Percentiles rank a stretch among this genome's conserved stretches.
phyloP scores from a whole-genome alignment of 2,329 filamentous ascomycete genomes.

The Davidsoniella virescens region DNA sequence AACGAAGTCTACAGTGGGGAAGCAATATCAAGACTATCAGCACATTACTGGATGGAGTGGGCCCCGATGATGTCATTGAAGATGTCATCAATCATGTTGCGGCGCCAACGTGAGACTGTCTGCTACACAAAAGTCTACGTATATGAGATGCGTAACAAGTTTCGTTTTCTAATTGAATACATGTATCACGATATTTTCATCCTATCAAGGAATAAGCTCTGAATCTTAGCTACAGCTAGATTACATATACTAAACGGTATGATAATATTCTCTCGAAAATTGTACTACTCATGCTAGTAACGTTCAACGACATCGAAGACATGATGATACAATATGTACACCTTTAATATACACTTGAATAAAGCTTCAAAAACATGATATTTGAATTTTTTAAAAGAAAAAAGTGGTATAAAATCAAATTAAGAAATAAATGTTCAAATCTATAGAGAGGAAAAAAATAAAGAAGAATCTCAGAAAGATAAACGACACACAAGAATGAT shows the following conservation, averaged over 20 bases:
- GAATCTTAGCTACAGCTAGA: no score
- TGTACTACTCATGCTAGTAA: neutral
- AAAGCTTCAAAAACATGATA: no score
- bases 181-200: neutral
- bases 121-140: no score
- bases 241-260: no score
- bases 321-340: no score
- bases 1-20: slow-evolving; percentile 87
- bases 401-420: neutral
- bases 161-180: neutral
- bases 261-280: no score
- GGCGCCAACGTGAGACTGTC: slow-evolving; percentile 24
- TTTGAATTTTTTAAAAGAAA: no score
- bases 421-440: neutral
- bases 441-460: neutral
- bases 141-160: neutral
- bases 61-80: slow-evolving; percentile 47
- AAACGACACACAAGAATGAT: no score
- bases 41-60: slow-evolving; percentile 44
- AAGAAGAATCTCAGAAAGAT: no score
- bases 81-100: slow-evolving; percentile 43
- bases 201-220: neutral
- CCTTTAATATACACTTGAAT: no score
- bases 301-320: neutral
- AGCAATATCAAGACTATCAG: slow-evolving; percentile 58